Evolutionary conservation across 306 rosid species (phyloP).

Genomic region (Betula pendula): DNA sequence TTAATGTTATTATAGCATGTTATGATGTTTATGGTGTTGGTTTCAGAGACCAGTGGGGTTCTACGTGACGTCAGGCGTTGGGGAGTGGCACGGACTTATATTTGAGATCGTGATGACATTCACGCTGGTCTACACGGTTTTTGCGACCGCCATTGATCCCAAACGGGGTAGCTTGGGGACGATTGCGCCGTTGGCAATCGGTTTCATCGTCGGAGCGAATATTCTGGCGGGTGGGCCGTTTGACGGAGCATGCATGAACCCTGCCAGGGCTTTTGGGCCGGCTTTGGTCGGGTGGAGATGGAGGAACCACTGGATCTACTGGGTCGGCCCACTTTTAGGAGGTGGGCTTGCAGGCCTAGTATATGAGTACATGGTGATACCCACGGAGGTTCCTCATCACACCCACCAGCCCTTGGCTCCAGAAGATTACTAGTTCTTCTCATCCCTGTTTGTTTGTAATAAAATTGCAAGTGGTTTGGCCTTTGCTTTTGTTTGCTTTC

Average conservation of each 20-base stretch:
- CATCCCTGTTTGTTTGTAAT: background rate
- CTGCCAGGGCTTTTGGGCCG: constrained; percentile 94
- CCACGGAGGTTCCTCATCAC: constrained; percentile 63
- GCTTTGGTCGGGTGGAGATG: constrained; percentile 92
- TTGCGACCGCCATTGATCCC: constrained; percentile 90
- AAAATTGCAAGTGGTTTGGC: background rate
- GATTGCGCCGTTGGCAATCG: constrained; percentile 81
- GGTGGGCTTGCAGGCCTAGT: constrained; percentile 78
- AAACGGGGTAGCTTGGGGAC: constrained; percentile 69
- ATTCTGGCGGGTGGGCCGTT: constrained; percentile 85
- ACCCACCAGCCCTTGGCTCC: constrained; percentile 91
- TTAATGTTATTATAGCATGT: background rate
- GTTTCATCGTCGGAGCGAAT: constrained; percentile 79
- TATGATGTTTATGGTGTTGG: background rate
- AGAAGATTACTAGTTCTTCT: constrained; percentile 78
- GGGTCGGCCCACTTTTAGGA: constrained; percentile 90
- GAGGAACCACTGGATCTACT: constrained; percentile 85
- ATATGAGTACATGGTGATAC: constrained; percentile 78
- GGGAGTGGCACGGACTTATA: constrained; percentile 55
- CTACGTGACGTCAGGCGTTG: constrained; percentile 50
- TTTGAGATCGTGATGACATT: constrained; percentile 80
- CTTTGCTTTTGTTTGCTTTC: constrained; percentile 14
- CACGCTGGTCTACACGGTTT: constrained; percentile 71
- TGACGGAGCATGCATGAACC: constrained; percentile 96
- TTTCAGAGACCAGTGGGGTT: constrained; percentile 74